Evolutionary conservation across 2,329 filamentous ascomycete genomes (phyloP), one percentile per base, ranked within the genome.

Genomic region (Rutstroemia sp.): DNA sequence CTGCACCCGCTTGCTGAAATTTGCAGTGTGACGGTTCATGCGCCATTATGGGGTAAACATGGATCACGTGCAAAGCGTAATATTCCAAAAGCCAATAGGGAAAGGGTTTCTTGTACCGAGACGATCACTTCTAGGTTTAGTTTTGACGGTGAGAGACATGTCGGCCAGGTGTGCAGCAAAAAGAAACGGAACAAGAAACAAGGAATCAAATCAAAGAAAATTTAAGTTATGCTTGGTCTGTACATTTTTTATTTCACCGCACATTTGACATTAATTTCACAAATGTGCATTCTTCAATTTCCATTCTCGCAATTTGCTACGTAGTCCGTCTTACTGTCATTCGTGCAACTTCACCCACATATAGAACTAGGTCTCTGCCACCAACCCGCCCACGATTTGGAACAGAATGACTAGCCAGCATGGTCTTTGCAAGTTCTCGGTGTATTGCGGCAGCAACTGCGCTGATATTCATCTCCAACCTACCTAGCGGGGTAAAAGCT

Each of bases 391-490:
- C 38, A 54, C 42, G 18, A 6, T 37, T 14, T 27, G 23, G 25
- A 57, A 47, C 49, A 57, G 23, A 41, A 57, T 57, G 55, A 41
- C 49, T 41, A 52, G 44, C 37, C 60, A 64, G 57, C 41, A 66
- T 66, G 63, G 27, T 51, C 47, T 39, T 62, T 42, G 59, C 49
- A 55, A 61, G 58, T 53, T 30, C 50, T 57, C 57, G 62, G 53
- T 55, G 51, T 54, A 39, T 57, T 51, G 48, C 52, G 54, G 58
- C 61, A 60, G 56, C 61, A 59, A 58, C 59, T 54, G 45, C 60
- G 14, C 45, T 63, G 46, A 58, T 65, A 48, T 58, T 66, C 49
- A 38, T 63, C 34, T 55, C 46, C 49, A 30, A 30, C 49, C 45
- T 52, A 14, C 58, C 55, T 38, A 52, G 47, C n/a, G 21, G 56